Percentiles rank a stretch among this genome's conserved stretches.
phyloP scores from a whole-genome alignment of 108 stramenopile species.

The Craspedostauros australis region DNA sequence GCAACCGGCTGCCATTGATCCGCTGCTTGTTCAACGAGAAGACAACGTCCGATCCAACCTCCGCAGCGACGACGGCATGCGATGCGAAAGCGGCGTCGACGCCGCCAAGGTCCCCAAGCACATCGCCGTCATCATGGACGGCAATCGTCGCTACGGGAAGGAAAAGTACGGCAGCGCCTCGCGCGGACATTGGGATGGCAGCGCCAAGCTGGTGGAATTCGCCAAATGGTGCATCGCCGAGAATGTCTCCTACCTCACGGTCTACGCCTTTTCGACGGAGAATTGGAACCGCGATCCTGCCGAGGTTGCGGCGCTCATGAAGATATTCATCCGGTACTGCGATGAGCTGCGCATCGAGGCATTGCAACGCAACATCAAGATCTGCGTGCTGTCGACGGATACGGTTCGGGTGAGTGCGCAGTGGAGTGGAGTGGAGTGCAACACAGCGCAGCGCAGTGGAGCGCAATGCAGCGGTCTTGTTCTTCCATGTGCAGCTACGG shows the following conservation, averaged over 20 bases:
- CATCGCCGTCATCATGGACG: conserved; percentile 97
- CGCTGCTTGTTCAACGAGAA: conserved; percentile 8
- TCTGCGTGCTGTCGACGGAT: conserved; percentile 79
- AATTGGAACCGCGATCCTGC: conserved; percentile 88
- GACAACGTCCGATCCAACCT: conserved; percentile 6
- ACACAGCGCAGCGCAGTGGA: too few relatives aligned
- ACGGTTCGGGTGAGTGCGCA: conserved; percentile 34
- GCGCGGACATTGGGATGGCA: conserved; percentile 91
- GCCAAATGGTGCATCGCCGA: conserved; percentile 91
- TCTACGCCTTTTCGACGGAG: conserved; percentile 98
- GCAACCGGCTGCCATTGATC: too few relatives aligned
- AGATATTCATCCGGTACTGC: conserved; percentile 79
- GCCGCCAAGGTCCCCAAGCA: conserved; percentile 47
- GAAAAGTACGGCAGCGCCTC: conserved; percentile 58
- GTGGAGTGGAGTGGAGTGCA: too few relatives aligned
- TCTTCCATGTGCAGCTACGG: too few relatives aligned
- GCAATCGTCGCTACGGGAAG: conserved; percentile 94
- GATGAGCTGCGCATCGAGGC: conserved; percentile 85
- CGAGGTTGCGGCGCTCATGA: conserved; percentile 67
- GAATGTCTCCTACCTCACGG: conserved; percentile 74
- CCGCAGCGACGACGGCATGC: conserved; percentile 18
- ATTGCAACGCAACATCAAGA: conserved; percentile 57
- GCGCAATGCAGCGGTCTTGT: too few relatives aligned
- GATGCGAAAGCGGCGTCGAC: conserved; percentile 53
- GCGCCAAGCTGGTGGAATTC: conserved; percentile 81